These are phyloP conservation scores for Solanum piurae DNA, from an alignment of 257 asterid species.

Conservation along the genomic window DNA sequence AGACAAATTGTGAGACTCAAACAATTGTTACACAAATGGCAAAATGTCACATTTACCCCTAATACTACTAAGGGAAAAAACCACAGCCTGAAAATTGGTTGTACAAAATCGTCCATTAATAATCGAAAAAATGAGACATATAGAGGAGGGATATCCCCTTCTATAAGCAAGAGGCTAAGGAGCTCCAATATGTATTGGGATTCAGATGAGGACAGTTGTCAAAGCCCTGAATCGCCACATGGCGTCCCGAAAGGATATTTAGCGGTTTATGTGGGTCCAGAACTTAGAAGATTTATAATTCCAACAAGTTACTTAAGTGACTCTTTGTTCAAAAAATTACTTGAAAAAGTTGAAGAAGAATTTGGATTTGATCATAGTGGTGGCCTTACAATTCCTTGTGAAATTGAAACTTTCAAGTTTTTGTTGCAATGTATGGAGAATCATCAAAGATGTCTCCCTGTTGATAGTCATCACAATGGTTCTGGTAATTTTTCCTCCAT, in stretches of 20 bases:
- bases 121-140: too few species aligned
- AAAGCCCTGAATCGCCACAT: conserved; percentile 24
- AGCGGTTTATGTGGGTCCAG: conserved; percentile 39
- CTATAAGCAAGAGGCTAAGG: conserved; percentile 14
- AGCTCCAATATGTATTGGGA: conserved; percentile 5
- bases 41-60: conserved; percentile 34
- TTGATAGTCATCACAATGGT: background rate
- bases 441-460: conserved; percentile 16
- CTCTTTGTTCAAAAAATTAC: conserved; percentile 44
- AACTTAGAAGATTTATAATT: conserved; percentile 48
- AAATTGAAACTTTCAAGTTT: conserved; percentile 33
- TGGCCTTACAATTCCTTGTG: conserved; percentile 64
- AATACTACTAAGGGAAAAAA: conserved; percentile 4
- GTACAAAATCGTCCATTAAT: background rate
- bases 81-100: too few species aligned
- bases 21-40: conserved; percentile 61
- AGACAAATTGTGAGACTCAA: conserved; percentile 65
- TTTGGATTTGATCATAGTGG: conserved; percentile 77
- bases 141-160: conserved; percentile 24
- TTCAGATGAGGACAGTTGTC: conserved; percentile 27
- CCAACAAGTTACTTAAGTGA: conserved; percentile 51
- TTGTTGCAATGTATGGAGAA: conserved; percentile 30
- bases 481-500: background rate
- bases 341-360: conserved; percentile 67
- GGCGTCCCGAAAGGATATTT: conserved; percentile 30